Base-by-base conservation (phyloP, 2,329 filamentous ascomycete genomes). In the Fusarium praegraminearum region DNA sequence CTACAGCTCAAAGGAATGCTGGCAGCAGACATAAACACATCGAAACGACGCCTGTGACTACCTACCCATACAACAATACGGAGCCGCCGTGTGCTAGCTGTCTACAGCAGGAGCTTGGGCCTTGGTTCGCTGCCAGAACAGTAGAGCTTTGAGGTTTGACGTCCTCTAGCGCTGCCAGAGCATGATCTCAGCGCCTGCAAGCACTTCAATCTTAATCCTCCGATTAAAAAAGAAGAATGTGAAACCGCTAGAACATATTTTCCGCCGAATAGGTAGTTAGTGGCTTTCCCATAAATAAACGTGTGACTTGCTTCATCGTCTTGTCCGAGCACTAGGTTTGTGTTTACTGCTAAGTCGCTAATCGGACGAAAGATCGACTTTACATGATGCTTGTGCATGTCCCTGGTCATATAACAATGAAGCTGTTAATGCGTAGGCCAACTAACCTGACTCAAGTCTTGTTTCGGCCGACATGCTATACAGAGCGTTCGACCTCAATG, bases 101-200 rank as follows among this genome's bases (percentile, higher is more conserved):
- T 46, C 44, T 20, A 32, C 44, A 28, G 8, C n/a, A 20, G 26
- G 26, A 52, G 49, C 49, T 52, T 52, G 24, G 49, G 5, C 49
- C 49, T 13, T 20, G 2, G 38, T 41, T 28, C 24, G 36, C 22
- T 32, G 44, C 32, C 13, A 32, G 28, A 46, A 46, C 15, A 32
- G 7, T 11, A 54, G 51, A 54, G 51, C 30, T 54, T 7, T 52
- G 49, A 41, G 6, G 35, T 52, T 52, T 52, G 49, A 41, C 35
- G 33, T 38, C 35, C n/a, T 40, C 32, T 52, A 41, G 49, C 49
- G 24, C 35, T 40, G 15, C 13, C 26, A 52, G 35, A 30, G 49
- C 47, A 51, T 51, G 33, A 51, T 51, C 47, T 26, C 33, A 51
- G 33, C 47, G 47, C 35, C 35, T 41, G 49, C 49, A 41, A 28